A percentile compares a stretch with the other conserved stretches of the same genome.
Evolutionary conservation across 495 filamentous ascomycete species (phyloP).

Genomic region (Lasiosphaeria hispida): DNA sequence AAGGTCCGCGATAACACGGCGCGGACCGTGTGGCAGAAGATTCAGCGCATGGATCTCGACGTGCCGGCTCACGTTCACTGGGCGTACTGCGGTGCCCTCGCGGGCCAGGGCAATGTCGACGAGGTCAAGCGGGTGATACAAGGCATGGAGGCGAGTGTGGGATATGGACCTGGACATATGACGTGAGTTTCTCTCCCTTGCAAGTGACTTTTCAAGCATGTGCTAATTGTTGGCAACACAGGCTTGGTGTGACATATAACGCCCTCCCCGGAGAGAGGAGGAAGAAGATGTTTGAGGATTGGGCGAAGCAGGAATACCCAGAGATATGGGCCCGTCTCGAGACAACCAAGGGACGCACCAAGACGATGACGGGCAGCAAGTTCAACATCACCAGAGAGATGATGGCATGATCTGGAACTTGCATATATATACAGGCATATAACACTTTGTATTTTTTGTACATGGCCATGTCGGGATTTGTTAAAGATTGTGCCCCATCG

Average conservation of each 20-base stretch:
- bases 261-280: constrained; percentile 56
- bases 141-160: constrained; percentile 61
- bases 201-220: background rate
- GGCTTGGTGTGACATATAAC: constrained; percentile 72
- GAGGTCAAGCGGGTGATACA: constrained; percentile 62
- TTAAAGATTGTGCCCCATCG: background rate
- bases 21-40: constrained; percentile 68
- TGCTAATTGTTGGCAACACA: constrained; percentile 25
- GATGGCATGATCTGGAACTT: constrained; percentile 36
- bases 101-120: constrained; percentile 63
- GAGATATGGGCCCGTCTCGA: constrained; percentile 64
- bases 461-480: background rate
- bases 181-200: constrained; percentile 58
- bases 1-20: constrained; percentile 66
- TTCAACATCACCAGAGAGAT: constrained; percentile 45
- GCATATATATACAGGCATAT: constrained; percentile 14
- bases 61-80: constrained; percentile 69
- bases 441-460: no score
- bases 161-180: constrained; percentile 59
- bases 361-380: constrained; percentile 36
- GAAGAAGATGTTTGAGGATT: constrained; percentile 68
- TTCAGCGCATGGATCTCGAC: constrained; percentile 71
- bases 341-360: constrained; percentile 36
- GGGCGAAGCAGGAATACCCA: constrained; percentile 66
- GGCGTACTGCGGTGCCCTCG: constrained; percentile 71